These are phyloP conservation scores for Volvox reticuliferus DNA, from an alignment of 139 green algal genomes.

Conservation along the genomic window DNA sequence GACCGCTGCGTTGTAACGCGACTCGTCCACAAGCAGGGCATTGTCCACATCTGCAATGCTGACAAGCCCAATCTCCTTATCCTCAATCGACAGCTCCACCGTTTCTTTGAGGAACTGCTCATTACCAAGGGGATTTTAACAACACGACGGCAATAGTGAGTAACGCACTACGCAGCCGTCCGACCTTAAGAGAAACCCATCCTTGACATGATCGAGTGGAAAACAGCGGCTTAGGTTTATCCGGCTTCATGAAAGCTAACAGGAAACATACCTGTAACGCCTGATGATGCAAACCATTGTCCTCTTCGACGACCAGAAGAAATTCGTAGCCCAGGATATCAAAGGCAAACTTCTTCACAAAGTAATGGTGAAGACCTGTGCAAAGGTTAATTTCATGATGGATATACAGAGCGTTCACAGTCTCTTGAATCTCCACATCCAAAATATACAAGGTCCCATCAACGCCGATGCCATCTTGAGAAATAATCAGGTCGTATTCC, in stretches of 20 bases:
- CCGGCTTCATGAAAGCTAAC: too few species aligned
- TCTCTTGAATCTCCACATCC: background rate
- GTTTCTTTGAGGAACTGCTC: background rate
- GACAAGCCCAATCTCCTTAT: background rate
- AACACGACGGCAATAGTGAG: too few species aligned
- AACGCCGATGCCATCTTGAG: background rate
- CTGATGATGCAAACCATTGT: constrained; percentile 6
- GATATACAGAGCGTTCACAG: background rate
- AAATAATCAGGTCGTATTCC: constrained; percentile 12
- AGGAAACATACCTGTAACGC: background rate
- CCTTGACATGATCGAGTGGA: too few species aligned
- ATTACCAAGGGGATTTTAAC: too few species aligned
- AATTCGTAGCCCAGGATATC: constrained; percentile 18
- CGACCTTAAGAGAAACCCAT: too few species aligned
- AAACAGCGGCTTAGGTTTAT: too few species aligned
- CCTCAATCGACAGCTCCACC: background rate
- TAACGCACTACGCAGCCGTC: too few species aligned
- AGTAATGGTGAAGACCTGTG: constrained; percentile 2
- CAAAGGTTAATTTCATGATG: background rate
- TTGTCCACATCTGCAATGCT: constrained; percentile 5
- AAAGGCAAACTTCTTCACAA: constrained; percentile 18
- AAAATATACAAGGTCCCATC: background rate
- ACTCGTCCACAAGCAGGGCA: constrained; percentile 2
- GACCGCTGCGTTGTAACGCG: background rate
- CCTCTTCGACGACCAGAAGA: constrained; percentile 11